Evolutionary conservation across 2,329 filamentous ascomycete genomes (phyloP), one percentile per base, ranked within the genome.

Genomic region (Zarea fungicola): DNA sequence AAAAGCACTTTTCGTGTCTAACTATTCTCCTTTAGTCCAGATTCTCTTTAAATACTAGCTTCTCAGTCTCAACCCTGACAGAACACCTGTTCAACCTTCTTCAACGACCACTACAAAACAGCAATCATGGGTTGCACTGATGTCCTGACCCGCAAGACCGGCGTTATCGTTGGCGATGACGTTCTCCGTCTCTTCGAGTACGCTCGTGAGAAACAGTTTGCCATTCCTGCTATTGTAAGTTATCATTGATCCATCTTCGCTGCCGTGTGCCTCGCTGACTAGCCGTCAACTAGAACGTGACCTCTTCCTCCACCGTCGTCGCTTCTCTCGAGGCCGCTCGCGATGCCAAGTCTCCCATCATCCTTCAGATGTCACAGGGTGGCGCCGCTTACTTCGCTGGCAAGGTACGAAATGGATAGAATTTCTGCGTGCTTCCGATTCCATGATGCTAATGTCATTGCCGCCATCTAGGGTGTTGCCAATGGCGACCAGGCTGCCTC

Each of bases 351-450:
- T 80, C 88, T 54, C 93, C 93, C 62, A 85, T 96, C 73, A 87
- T 96, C 72, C 83, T 97, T 60, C 93, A 97, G 77, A 79, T 88
- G 63, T 95, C 88, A 62, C 89, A 97, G 74, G 93, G 93, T 65
- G 91, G 91, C 74, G 87, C 89, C 56, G 91, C 90, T 62, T 95
- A 85, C 81, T 95, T 95, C 67, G 88, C 87, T 62, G 90, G 89
- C 71, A 92, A 92, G 82, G 81, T 83, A 71, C 51, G 62, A 42
- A 46, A 11, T 35, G 28, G n/a, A 2, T 11, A 13, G 5, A 16
- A 10, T 22, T 16, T 25, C 11, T 39, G 19, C 8, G 31, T 8
- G 31, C 3, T 45, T 41, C 14, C 13, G 11, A 51, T 11, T 11
- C 26, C n/a, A n/a, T 19, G 3, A 9, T 22, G 18, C 19, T 40